These are phyloP conservation scores for Cladophialophora yegresii DNA, from an alignment of 2,329 filamentous ascomycete species.

Conservation along the genomic window DNA sequence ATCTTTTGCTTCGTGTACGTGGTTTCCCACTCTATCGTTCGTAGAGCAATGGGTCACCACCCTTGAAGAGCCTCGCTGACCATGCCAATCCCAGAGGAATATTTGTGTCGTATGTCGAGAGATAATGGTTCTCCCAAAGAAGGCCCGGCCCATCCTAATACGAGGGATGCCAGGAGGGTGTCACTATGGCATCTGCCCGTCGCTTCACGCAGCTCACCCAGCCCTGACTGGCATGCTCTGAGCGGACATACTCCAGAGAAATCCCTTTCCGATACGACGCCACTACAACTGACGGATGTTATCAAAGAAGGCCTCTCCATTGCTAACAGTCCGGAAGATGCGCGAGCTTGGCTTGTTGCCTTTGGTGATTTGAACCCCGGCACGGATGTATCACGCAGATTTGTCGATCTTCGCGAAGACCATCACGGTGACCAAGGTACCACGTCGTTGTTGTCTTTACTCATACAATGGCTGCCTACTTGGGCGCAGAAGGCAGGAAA, in stretches of 20 bases:
- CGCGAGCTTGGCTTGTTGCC: conserved; percentile 29
- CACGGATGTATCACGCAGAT: conserved; percentile 32
- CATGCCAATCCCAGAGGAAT: conserved; percentile 10
- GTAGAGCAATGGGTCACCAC: not conserved
- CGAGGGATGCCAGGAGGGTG: conserved; percentile 20
- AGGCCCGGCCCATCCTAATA: conserved; percentile 22
- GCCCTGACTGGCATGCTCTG: conserved; percentile 13
- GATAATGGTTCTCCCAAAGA: conserved; percentile 28
- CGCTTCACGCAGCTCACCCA: conserved; percentile 20
- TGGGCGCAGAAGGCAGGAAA: conserved; percentile 30
- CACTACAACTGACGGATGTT: conserved; percentile 17
- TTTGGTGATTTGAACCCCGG: conserved; percentile 31
- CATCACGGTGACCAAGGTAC: conserved; percentile 17
- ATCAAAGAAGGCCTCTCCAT: conserved; percentile 20
- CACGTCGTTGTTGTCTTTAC: conserved; percentile 27
- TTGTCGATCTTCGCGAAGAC: conserved; percentile 21
- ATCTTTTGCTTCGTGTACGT: not conserved
- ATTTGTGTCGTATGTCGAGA: conserved; percentile 31
- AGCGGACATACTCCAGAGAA: conserved; percentile 19
- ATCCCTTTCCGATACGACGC: not conserved
- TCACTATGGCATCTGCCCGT: conserved; percentile 23
- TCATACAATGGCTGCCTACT: conserved; percentile 26
- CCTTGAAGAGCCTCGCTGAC: conserved; percentile 14
- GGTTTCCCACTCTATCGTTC: not conserved
- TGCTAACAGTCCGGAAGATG: conserved; percentile 26